Evolutionary conservation across 2,329 filamentous ascomycete species (phyloP).

Genomic region (Pestalotiopsis fici): DNA sequence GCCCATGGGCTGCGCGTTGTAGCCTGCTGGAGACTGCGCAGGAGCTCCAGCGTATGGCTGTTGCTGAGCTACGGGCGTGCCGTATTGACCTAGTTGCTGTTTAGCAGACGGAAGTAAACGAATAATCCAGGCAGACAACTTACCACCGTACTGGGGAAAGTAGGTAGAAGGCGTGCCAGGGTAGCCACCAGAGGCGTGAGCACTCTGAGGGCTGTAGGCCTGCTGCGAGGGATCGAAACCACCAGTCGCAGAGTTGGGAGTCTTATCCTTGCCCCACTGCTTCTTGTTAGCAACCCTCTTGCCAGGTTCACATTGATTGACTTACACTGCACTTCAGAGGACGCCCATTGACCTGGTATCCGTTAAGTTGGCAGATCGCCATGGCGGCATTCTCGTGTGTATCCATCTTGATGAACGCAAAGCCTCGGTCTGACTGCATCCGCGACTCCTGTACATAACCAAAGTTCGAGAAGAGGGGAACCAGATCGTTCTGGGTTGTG

Average conservation of each 20-base stretch:
- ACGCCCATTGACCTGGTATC: constrained; percentile 96
- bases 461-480: constrained; percentile 99
- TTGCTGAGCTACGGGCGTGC: constrained; percentile 55
- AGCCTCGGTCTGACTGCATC: constrained; percentile 96
- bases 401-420: constrained; percentile 99
- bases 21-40: constrained; percentile 62
- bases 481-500: constrained; percentile 92
- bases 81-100: constrained; percentile 48
- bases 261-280: constrained; percentile 99
- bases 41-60: constrained; percentile 65
- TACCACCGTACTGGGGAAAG: constrained; percentile 93
- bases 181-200: constrained; percentile 68
- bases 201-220: constrained; percentile 72
- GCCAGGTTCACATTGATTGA: constrained; percentile 28
- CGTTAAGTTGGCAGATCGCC: constrained; percentile 97
- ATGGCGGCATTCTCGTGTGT: constrained; percentile 96
- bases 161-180: constrained; percentile 78
- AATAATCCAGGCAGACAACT: constrained; percentile 28
- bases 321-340: constrained; percentile 98
- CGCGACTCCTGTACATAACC: constrained; percentile 96
- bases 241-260: constrained; percentile 58
- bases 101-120: constrained; percentile 32
- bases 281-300: constrained; percentile 31
- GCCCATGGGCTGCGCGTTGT: constrained; percentile 68
- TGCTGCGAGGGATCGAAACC: constrained; percentile 80